These are phyloP conservation scores for Monosporozyma unispora DNA, from an alignment of 805 yeast species.

Conservation along the genomic window DNA sequence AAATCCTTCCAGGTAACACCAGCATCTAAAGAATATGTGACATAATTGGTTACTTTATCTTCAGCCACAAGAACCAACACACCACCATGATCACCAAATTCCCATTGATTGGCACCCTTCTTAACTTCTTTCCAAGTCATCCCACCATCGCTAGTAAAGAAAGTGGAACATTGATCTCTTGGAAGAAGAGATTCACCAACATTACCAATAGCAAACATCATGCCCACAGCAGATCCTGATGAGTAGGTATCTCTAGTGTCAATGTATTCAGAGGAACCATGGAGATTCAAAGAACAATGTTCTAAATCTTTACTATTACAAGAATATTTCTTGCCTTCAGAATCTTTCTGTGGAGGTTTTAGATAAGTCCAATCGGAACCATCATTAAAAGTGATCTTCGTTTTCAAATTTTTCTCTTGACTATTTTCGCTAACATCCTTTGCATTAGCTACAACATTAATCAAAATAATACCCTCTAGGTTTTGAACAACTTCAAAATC, in stretches of 20 bases:
- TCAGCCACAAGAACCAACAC: constrained; percentile 64
- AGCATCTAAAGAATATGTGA: constrained; percentile 65
- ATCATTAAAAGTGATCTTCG: constrained; percentile 78
- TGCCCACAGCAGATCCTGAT: constrained; percentile 82
- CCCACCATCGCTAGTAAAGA: constrained; percentile 85
- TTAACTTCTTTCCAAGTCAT: constrained; percentile 72
- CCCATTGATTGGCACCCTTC: constrained; percentile 82
- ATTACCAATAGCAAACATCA: constrained; percentile 87
- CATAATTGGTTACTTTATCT: constrained; percentile 44
- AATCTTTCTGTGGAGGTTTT: constrained; percentile 59
- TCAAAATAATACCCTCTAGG: constrained; percentile 74
- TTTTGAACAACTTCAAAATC: constrained; percentile 82
- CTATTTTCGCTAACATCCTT: constrained; percentile 35
- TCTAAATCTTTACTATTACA: constrained; percentile 46
- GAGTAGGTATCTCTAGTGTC: constrained; percentile 81
- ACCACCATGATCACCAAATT: constrained; percentile 91
- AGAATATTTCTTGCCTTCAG: constrained; percentile 44
- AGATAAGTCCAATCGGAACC: constrained; percentile 80
- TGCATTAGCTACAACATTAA: constrained; percentile 58
- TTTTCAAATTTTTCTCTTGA: constrained; percentile 48
- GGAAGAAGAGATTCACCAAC: constrained; percentile 58
- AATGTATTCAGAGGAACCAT: constrained; percentile 80
- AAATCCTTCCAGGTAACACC: constrained; percentile 70
- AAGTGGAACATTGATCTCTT: constrained; percentile 53
- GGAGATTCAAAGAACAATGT: constrained; percentile 73